A percentile compares a stretch with the other conserved stretches of the same genome.
phyloP scores from a whole-genome alignment of 345 rosid genomes.

The Populus deltoides region DNA sequence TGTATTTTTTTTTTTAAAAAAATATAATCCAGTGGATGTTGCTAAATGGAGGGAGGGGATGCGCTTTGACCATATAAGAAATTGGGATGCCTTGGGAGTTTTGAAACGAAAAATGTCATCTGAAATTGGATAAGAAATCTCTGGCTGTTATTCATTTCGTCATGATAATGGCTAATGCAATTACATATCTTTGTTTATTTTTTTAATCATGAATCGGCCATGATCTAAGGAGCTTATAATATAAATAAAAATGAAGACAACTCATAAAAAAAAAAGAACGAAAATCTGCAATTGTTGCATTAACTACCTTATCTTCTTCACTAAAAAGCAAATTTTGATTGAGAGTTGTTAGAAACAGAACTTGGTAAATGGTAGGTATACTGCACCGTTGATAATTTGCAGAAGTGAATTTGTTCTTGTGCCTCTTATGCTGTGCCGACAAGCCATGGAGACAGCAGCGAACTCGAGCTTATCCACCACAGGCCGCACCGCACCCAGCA shows the following conservation, averaged over 20 bases:
- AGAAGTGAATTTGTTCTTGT: neutral
- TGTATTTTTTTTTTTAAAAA: too few relatives aligned
- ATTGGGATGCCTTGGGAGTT: too few relatives aligned
- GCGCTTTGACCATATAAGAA: too few relatives aligned
- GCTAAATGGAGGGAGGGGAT: too few relatives aligned
- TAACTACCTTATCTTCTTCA: neutral
- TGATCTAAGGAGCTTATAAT: too few relatives aligned
- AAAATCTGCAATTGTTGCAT: neutral
- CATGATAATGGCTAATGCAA: neutral
- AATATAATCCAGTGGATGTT: too few relatives aligned
- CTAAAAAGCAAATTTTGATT: neutral
- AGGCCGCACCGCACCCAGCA: constrained; percentile 49
- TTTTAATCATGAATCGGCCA: too few relatives aligned
- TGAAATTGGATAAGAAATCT: neutral
- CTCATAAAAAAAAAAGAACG: neutral
- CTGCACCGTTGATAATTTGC: neutral
- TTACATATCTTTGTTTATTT: neutral
- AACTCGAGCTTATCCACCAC: constrained; percentile 38
- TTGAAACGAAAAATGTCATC: too few relatives aligned
- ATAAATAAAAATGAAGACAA: neutral
- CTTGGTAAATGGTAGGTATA: neutral
- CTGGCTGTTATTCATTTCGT: neutral
- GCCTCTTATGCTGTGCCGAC: neutral
- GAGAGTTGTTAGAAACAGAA: neutral
- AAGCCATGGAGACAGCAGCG: neutral